Percentiles rank a stretch among this genome's conserved stretches.
phyloP scores from a whole-genome alignment of 2,329 filamentous ascomycete species.

The Dryadomyces quercus-mongolicae region DNA sequence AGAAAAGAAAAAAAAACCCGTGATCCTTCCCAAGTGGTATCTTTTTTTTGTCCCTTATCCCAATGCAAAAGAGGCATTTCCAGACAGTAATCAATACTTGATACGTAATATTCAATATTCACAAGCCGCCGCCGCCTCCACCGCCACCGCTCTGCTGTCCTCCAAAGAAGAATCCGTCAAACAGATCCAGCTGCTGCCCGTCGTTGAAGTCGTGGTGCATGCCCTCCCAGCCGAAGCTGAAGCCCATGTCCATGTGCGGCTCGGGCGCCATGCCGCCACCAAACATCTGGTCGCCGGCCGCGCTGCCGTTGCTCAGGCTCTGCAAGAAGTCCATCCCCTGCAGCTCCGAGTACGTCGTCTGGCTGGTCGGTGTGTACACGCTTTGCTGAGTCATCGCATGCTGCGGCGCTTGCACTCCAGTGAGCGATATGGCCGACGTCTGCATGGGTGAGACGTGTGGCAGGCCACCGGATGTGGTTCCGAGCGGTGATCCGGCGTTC shows the following conservation, averaged over 20 bases:
- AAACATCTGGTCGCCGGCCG: constrained; percentile 2
- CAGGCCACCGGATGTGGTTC: not conserved
- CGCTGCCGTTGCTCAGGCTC: constrained; percentile 19
- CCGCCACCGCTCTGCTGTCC: constrained; percentile 30
- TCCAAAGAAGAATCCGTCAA: constrained; percentile 64
- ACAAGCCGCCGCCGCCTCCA: constrained; percentile 9
- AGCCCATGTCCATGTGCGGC: constrained; percentile 49
- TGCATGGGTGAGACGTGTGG: constrained; percentile 6
- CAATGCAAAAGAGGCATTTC: not conserved
- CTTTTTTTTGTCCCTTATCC: not conserved
- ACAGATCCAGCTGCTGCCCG: constrained; percentile 50
- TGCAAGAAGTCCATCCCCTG: constrained; percentile 44
- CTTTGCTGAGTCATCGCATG: constrained; percentile 10
- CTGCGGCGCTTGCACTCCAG: constrained; percentile 21
- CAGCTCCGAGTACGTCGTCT: constrained; percentile 33
- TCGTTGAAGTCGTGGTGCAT: constrained; percentile 52
- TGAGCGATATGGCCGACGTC: constrained; percentile 11
- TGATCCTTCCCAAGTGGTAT: not conserved
- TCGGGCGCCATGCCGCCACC: constrained; percentile 22
- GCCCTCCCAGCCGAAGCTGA: constrained; percentile 52
- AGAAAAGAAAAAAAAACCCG: no score
- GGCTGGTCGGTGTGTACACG: constrained; percentile 13
- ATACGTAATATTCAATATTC: not conserved
- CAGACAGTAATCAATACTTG: not conserved
- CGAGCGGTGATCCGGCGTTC: not conserved